Conservation (phyloP, 768 basidiomycete genomes). For the Pisolithus orientalis region DNA sequence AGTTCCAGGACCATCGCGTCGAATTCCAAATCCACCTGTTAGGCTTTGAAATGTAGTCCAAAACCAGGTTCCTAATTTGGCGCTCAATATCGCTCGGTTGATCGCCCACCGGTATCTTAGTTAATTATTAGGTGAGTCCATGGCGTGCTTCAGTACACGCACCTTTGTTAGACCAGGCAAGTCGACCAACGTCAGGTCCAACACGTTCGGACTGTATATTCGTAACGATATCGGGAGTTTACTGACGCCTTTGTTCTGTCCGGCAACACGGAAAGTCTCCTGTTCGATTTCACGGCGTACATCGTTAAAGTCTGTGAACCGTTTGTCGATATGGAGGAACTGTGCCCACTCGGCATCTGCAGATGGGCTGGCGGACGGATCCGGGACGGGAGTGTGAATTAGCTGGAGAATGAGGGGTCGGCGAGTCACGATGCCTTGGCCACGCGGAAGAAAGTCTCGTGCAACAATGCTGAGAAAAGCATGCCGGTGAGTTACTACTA, state of each 20-base stretch:
- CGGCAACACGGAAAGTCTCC: constrained; percentile 95
- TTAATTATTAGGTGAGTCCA: background rate
- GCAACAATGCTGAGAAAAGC: constrained; percentile 73
- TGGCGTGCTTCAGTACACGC: constrained; percentile 14
- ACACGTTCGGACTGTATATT: constrained; percentile 92
- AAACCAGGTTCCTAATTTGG: constrained; percentile 90
- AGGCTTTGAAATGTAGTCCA: constrained; percentile 94
- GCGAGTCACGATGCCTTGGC: constrained; percentile 92
- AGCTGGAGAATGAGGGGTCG: constrained; percentile 94
- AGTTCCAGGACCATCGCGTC: background rate
- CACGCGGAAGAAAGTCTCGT: constrained; percentile 82
- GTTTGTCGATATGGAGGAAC: constrained; percentile 93
- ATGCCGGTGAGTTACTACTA: constrained; percentile 1
- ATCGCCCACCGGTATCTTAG: constrained; percentile 88
- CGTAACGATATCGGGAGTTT: constrained; percentile 92
- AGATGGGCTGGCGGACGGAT: constrained; percentile 37
- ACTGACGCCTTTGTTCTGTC: constrained; percentile 98
- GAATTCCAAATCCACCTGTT: constrained; percentile 64
- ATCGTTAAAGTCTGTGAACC: constrained; percentile 94
- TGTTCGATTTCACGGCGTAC: constrained; percentile 96
- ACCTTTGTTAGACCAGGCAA: constrained; percentile 96
- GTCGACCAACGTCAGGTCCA: constrained; percentile 95
- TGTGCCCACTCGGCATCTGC: constrained; percentile 85
- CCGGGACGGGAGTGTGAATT: constrained; percentile 77
- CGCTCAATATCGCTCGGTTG: constrained; percentile 97